Conservation (phyloP, 2,329 filamentous ascomycete species). For the Chaetomium sp. region DNA sequence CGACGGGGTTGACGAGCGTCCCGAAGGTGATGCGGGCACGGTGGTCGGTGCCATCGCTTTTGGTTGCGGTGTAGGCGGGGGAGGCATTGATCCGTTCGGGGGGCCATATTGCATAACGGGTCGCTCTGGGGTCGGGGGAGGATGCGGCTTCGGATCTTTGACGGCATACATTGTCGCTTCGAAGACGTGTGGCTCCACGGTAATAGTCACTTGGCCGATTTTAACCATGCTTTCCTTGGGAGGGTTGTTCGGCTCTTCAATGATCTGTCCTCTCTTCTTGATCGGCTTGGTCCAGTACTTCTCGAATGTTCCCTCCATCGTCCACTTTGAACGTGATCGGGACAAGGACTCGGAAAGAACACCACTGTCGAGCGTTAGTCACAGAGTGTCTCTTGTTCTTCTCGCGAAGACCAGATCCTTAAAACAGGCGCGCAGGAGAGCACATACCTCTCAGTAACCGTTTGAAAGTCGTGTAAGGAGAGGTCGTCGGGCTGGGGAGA, state of each 20-base stretch:
- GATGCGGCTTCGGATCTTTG: conserved; percentile 53
- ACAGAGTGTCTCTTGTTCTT: not conserved
- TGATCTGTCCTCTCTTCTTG: conserved; percentile 59
- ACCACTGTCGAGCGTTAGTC: conserved; percentile 45
- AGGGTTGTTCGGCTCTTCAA: conserved; percentile 60
- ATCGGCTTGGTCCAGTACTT: conserved; percentile 71
- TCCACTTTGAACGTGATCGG: conserved; percentile 68
- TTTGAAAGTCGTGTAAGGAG: conserved; percentile 61
- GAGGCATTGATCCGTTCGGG: conserved; percentile 55
- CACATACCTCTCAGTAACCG: conserved; percentile 60
- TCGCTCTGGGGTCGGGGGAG: conserved; percentile 35
- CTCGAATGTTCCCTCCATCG: conserved; percentile 65
- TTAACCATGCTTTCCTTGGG: conserved; percentile 66
- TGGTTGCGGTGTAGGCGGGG: conserved; percentile 38
- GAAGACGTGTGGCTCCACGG: conserved; percentile 72
- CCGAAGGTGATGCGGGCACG: conserved; percentile 15
- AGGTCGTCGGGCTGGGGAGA: conserved; percentile 60
- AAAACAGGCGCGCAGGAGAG: not conserved
- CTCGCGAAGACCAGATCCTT: not conserved
- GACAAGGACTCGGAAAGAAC: conserved; percentile 67
- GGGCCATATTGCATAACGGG: conserved; percentile 62
- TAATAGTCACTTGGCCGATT: conserved; percentile 66
- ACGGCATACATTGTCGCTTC: conserved; percentile 69
- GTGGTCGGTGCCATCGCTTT: conserved; percentile 25
- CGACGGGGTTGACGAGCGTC: not conserved